Base-by-base conservation (phyloP, 2,329 filamentous ascomycete genomes). In the Gnomoniopsis smithogilvyi region DNA sequence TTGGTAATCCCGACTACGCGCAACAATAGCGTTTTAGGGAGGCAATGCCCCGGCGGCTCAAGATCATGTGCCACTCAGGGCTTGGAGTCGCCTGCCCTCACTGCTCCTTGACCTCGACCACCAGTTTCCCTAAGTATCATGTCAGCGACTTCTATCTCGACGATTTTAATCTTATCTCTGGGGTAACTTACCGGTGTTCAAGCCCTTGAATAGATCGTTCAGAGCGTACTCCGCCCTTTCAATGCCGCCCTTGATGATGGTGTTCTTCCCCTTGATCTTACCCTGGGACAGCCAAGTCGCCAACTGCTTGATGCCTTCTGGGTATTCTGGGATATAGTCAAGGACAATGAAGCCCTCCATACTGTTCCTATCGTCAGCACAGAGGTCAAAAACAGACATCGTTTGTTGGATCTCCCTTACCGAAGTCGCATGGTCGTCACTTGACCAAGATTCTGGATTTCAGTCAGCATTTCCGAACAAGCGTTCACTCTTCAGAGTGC, bases 341-440 rank as follows among this genome's bases (percentile, higher is more conserved):
- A 90, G 83, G 51, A 91, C 82, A 62, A 92, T 87, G 73, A 93
- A 92, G 0, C 88, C 88, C 73, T 88, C 80, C 78, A 90, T 84
- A 55, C 64, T 68, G 47, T 53, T 22, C 2, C 26, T 6, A 11
- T 19, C 11, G 30, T 61, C 26, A 53, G 51, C 30, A 24, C 3
- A 6, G 21, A 11, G 10, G 11, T 2, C 17, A 3, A 3, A 1
- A 46, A 70, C 72, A 61, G 76, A 81, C 66, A 77, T 81, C 51
- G 82, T 82, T 1, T 86, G 59, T 80, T 48, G 80, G 79, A 43
- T 78, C 11, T 34, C 6, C 7, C 60, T 62, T 46, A 62, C 60
- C 52, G 43, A 30, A 62, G 38, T 17, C 60, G 60, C 48, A 54
- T 51, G 3, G 45, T 43, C 3, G 60, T 57, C 2, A 62, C 51